Conservation (phyloP, 2,329 filamentous ascomycete species). For the Alternaria viburni region DNA sequence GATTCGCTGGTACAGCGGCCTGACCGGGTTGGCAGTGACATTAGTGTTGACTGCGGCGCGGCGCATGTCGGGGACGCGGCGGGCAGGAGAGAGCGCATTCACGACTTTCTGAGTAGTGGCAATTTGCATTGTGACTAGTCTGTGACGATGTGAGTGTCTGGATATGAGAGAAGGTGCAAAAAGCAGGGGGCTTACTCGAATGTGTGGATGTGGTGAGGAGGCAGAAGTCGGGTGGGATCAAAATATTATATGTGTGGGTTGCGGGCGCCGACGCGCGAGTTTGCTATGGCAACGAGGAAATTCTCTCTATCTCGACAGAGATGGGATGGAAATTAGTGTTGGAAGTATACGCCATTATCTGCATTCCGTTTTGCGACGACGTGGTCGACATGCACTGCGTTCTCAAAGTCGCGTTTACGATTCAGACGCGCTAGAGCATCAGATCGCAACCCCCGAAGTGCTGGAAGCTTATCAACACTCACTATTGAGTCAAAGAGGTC, state of each 20-base stretch:
- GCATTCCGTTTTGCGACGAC: background rate
- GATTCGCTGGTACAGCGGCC: conserved; percentile 5
- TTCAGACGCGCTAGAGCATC: background rate
- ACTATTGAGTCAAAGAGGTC: background rate
- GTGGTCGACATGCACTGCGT: background rate
- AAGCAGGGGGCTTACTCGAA: background rate
- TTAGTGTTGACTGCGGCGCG: conserved; percentile 1
- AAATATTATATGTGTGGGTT: background rate
- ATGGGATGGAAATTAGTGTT: background rate
- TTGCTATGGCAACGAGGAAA: background rate
- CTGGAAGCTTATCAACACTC: background rate
- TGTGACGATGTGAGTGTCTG: background rate
- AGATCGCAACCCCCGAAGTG: background rate
- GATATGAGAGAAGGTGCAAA: background rate
- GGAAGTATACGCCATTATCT: background rate
- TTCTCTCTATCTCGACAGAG: background rate
- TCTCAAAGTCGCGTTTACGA: background rate
- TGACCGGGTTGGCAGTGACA: conserved; percentile 1
- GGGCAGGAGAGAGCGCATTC: background rate
- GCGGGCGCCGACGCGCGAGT: background rate
- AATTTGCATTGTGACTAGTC: background rate
- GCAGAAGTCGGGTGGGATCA: background rate
- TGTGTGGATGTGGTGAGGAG: background rate
- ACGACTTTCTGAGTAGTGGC: background rate
- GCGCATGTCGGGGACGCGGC: conserved; percentile 4